phyloP scores from a whole-genome alignment of 345 rosid species.

The Dipteronia dyeriana region DNA sequence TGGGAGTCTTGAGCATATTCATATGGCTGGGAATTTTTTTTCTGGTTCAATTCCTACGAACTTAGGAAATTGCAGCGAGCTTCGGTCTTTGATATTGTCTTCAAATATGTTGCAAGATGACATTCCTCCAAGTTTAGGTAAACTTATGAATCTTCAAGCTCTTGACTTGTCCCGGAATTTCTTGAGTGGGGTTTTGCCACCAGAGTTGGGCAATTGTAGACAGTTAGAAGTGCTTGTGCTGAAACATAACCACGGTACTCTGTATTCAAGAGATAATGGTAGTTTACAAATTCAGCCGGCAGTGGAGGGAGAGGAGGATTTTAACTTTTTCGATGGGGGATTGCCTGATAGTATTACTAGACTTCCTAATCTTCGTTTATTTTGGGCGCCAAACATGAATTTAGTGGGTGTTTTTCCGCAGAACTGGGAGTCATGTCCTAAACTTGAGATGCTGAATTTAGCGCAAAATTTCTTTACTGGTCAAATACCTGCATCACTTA shows the following conservation, averaged over 20 bases:
- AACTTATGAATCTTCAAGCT: constrained; percentile 41
- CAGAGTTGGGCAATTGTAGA: constrained; percentile 38
- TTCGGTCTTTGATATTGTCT: constrained; percentile 38
- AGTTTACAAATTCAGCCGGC: constrained; percentile 21
- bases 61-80: constrained; percentile 42
- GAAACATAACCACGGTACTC: constrained; percentile 36
- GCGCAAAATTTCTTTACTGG: constrained; percentile 44
- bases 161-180: constrained; percentile 48
- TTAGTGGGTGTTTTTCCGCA: constrained; percentile 39
- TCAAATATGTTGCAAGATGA: constrained; percentile 45
- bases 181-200: constrained; percentile 48
- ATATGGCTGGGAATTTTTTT: constrained; percentile 40
- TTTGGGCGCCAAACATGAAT: constrained; percentile 46
- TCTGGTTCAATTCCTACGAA: constrained; percentile 41
- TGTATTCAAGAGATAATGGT: constrained; percentile 27
- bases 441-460: constrained; percentile 45
- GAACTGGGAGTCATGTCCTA: constrained; percentile 34
- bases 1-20: constrained; percentile 40
- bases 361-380: constrained; percentile 40
- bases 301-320: constrained; percentile 38
- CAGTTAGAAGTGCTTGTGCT: constrained; percentile 44
- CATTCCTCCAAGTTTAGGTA: constrained; percentile 38
- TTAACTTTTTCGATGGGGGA: constrained; percentile 41
- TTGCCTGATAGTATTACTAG: constrained; percentile 37
- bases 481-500: constrained; percentile 31